Percentiles rank a stretch among this genome's conserved stretches.
phyloP scores from a whole-genome alignment of 371 early-diverging fungal species.

The Haplosporangium sp. region DNA sequence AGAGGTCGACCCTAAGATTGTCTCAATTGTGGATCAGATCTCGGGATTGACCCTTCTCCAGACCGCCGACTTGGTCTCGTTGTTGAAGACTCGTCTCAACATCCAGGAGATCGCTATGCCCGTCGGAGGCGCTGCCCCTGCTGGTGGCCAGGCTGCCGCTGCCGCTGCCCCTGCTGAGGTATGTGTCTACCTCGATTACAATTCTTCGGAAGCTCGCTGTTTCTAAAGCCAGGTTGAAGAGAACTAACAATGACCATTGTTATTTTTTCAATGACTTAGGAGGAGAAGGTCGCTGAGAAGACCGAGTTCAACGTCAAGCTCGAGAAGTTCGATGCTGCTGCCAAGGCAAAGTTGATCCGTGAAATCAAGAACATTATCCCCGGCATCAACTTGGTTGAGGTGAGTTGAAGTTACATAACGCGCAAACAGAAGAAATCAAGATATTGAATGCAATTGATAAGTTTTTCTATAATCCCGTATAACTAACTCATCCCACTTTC shows the following conservation, averaged over 20 bases:
- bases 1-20: conserved; percentile 77
- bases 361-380: conserved; percentile 96
- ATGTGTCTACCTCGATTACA: not conserved
- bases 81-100: conserved; percentile 91
- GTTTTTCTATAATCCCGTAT: too few relatives aligned
- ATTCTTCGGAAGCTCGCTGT: too few relatives aligned
- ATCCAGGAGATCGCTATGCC: conserved; percentile 94
- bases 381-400: conserved; percentile 94
- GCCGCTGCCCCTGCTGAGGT: conserved; percentile 71
- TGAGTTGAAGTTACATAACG: conserved; percentile 20
- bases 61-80: conserved; percentile 88
- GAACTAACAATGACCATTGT: not conserved
- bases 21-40: conserved; percentile 90
- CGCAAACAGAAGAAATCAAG: not conserved
- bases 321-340: conserved; percentile 93
- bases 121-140: conserved; percentile 73
- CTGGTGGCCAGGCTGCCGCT: conserved; percentile 69
- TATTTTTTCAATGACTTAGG: conserved; percentile 42
- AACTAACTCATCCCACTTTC: too few relatives aligned
- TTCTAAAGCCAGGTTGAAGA: too few relatives aligned
- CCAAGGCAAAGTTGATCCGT: conserved; percentile 97
- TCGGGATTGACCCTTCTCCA: conserved; percentile 90
- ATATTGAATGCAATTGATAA: not conserved
- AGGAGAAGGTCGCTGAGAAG: conserved; percentile 91
- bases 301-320: conserved; percentile 95